phyloP scores from a whole-genome alignment of 352 stramenopile genomes.

The Stephanocyclus meneghinianus region DNA sequence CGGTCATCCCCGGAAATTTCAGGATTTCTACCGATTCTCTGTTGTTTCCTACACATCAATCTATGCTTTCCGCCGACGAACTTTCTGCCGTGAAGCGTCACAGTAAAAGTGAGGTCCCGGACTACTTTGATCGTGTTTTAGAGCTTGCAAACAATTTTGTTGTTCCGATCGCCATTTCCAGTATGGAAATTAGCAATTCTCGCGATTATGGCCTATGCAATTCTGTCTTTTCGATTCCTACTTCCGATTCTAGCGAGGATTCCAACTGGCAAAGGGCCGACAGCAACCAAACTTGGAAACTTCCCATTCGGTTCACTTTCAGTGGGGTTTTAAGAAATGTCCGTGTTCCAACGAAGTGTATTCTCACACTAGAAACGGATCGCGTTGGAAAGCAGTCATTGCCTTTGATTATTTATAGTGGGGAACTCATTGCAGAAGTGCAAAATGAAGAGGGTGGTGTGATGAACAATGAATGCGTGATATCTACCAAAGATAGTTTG shows the following conservation, averaged over 20 bases:
- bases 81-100: constrained; percentile 9
- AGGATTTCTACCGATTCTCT: constrained; percentile 47
- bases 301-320: constrained; percentile 49
- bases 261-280: constrained; percentile 20
- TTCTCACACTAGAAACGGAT: constrained; percentile 52
- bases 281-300: constrained; percentile 34
- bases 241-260: not conserved
- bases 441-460: constrained; percentile 27
- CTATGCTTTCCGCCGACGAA: constrained; percentile 31
- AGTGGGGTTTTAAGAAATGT: constrained; percentile 12
- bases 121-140: constrained; percentile 49
- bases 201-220: constrained; percentile 34
- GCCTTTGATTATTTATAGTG: constrained; percentile 57
- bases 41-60: constrained; percentile 50
- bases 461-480: constrained; percentile 23
- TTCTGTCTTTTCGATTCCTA: constrained; percentile 34
- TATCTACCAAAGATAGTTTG: constrained; percentile 21
- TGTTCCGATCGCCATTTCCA: constrained; percentile 46
- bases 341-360: constrained; percentile 37
- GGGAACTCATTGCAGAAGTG: constrained; percentile 48
- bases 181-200: constrained; percentile 25
- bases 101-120: constrained; percentile 23
- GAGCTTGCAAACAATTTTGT: constrained; percentile 61
- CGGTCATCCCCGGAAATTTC: constrained; percentile 48
- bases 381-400: constrained; percentile 50